Evolutionary conservation across 225 moss, liverwort and hornwort species (phyloP).

Genomic region (Physcomitrellopsis africana): DNA sequence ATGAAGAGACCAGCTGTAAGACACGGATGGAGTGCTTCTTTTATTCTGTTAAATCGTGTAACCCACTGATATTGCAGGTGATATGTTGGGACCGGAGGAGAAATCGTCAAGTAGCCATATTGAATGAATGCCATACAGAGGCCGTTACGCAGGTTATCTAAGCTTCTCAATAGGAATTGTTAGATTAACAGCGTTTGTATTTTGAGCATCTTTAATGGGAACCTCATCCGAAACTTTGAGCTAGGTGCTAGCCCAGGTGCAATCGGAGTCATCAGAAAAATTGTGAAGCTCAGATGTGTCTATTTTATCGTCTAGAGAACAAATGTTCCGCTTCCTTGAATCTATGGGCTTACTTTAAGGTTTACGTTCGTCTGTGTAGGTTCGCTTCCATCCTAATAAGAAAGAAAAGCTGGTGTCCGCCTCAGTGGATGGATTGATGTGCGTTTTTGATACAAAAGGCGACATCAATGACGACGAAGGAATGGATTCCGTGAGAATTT

Average conservation of each 20-base stretch:
- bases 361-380: slow-evolving; percentile 43
- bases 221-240: slow-evolving; percentile 3
- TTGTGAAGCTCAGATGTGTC: neutral
- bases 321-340: neutral
- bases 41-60: neutral
- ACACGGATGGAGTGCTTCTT: neutral
- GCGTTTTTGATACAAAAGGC: slow-evolving; percentile 66
- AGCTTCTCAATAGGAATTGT: slow-evolving; percentile 57
- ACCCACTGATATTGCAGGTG: slow-evolving; percentile 50
- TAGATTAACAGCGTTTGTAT: slow-evolving; percentile 47
- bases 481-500: slow-evolving; percentile 63
- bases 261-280: slow-evolving; percentile 11
- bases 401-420: slow-evolving; percentile 78
- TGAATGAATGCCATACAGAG: slow-evolving; percentile 87
- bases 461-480: slow-evolving; percentile 71
- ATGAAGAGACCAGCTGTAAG: neutral
- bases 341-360: slow-evolving; percentile 5
- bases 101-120: slow-evolving; percentile 55
- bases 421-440: slow-evolving; percentile 93
- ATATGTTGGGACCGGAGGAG: slow-evolving; percentile 92
- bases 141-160: slow-evolving; percentile 92
- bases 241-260: slow-evolving; percentile 7
- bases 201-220: slow-evolving; percentile 30
- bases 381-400: slow-evolving; percentile 82
- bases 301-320: slow-evolving; percentile 6